phyloP scores from a whole-genome alignment of 371 early-diverging fungal species.

The Syncephalastrum sp. region DNA sequence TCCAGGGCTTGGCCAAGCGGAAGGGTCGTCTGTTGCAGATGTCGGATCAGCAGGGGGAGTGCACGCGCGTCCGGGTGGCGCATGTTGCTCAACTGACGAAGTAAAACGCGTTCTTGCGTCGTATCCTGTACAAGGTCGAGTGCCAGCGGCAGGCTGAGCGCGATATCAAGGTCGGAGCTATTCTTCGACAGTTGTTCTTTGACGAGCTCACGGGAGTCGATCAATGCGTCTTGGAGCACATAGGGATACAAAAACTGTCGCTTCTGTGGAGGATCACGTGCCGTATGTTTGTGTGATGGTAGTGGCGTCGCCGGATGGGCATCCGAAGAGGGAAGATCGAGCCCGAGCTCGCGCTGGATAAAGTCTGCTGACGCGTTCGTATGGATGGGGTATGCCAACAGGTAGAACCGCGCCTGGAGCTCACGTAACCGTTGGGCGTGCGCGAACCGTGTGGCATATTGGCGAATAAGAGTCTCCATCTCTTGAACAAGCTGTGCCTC shows the following conservation, averaged over 20 bases:
- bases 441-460: neutral
- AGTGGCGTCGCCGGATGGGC: too few relatives aligned
- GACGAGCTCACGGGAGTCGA: constrained; percentile 12
- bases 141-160: too few relatives aligned
- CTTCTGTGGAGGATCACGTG: constrained; percentile 1
- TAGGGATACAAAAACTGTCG: constrained; percentile 9
- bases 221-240: constrained; percentile 8
- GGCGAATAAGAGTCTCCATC: constrained; percentile 14
- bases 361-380: constrained; percentile 17
- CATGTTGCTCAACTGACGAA: too few relatives aligned
- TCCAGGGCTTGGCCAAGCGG: neutral
- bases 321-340: neutral
- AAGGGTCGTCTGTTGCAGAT: too few relatives aligned
- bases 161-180: too few relatives aligned
- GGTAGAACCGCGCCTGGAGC: constrained; percentile 32
- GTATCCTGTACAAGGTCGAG: too few relatives aligned
- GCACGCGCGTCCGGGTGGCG: too few relatives aligned
- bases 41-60: too few relatives aligned
- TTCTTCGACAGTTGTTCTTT: constrained; percentile 1
- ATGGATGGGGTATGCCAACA: constrained; percentile 34
- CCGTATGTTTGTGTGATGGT: too few relatives aligned
- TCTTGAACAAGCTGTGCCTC: constrained; percentile 22
- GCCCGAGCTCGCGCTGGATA: constrained; percentile 18
- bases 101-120: too few relatives aligned
- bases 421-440: neutral